Base-by-base conservation (phyloP, 345 rosid species). In the Citrus medica region DNA sequence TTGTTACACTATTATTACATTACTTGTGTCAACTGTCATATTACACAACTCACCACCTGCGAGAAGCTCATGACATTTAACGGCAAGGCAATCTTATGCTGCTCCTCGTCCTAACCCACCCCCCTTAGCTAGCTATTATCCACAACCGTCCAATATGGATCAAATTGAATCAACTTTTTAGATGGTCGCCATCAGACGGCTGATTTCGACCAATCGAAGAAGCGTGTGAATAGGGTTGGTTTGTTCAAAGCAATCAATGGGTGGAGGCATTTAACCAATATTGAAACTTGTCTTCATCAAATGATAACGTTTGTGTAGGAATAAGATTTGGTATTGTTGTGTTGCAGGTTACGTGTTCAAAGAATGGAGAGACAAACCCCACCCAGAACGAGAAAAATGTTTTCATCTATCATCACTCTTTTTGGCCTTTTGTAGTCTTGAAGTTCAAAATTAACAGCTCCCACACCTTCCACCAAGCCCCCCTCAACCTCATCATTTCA, bases 51-150 rank as follows among this genome's bases (percentile, higher is more conserved):
- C 13, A 27, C 55, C 2, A 5, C 59, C 22, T 83, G 85, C 90
- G 78, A 85, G 90, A 87, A 83, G 81, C 87, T 82, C 88, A 87
- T 85, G 90, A 85, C 81, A n/a, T 32, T 16, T 53, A 53, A 16
- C 22, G 58, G 58, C 58, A 10, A 9, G 80, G 79, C 55, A 25
- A 59, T 56, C 24, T 9, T 82, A 46, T 69, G 72, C 32, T 85
- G 79, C 79, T 73, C 21, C 78, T 51, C 74, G 28, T 25, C 75
- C 48, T 27, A 25, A 30, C 82, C 53, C 6, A 46, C 16, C 4
- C 51, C 51, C 51, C 51, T 4, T 46, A 46, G 17, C 51, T 13
- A 46, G 17, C 22, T 5, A 53, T 53, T 19, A 53, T 53, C 7
- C 21, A 5, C 58, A 53, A 17, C 58, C n/a, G 58, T 17, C 58